Evolutionary conservation across 441 rosid genomes (phyloP), one percentile per base, ranked within the genome.

Genomic region (Macaranga tanarius): DNA sequence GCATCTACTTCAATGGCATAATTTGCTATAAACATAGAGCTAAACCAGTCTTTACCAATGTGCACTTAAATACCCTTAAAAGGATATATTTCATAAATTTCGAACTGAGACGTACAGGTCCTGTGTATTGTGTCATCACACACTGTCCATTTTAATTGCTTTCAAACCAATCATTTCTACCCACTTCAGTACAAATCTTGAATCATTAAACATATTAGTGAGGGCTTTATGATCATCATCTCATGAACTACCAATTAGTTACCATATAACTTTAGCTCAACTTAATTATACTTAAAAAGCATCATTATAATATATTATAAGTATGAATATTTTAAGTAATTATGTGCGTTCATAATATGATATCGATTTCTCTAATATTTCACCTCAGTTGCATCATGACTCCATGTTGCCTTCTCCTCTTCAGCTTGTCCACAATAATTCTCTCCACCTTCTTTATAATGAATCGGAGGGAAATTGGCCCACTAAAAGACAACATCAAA

Each of bases 391-490:
- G 67, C 82, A 65, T 80, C 82, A 62, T 78, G 73, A 69, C 62
- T 75, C 81, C 83, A 77, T 31, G 73, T 51, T 19, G 69, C 80
- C 61, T 68, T 84, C 75, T 85, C 84, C 48, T 77, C 84, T 73
- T 87, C 87, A 34, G 38, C 38, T 67, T 81, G 82, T 47, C 76
- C 83, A 76, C 68, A 78, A 0, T 15, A 48, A 71, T 79, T 83
- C 69, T 80, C 88, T 76, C 82, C 91, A 73, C 75, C 87, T 78
- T 82, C 88, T 78, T 78, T 84, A 80, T 72, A 78, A 56, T 84
- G 86, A 67, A 78, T 75, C 59, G 87, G 90, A 66, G 98, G 99
- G 72, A 86, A 91, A 75, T 90, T 89, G 5, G 98, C 99, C 99
- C 99, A 91, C 99, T 92, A 82, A 69, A 75, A 76, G 58, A 58